Conservation (phyloP, 805 yeast genomes). For the Candida tammaniensis region DNA sequence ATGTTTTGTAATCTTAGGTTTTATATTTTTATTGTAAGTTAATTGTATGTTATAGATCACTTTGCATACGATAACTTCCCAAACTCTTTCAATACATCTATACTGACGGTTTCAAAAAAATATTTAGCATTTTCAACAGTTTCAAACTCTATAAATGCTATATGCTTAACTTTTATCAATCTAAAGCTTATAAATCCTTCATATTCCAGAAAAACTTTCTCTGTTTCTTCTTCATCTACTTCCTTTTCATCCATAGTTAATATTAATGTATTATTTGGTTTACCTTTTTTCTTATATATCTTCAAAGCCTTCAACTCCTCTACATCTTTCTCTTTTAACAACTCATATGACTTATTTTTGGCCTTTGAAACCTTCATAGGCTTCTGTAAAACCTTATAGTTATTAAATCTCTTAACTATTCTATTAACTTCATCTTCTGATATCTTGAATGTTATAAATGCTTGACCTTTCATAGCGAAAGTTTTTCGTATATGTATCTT, state of each 20-base stretch:
- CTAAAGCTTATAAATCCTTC: constrained; percentile 68
- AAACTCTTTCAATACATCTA: neutral
- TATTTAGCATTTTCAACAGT: constrained; percentile 48
- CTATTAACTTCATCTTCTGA: constrained; percentile 45
- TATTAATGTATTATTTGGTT: constrained; percentile 10
- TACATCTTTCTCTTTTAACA: constrained; percentile 19
- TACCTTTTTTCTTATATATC: constrained; percentile 11
- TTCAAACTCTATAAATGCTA: constrained; percentile 81
- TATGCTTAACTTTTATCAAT: constrained; percentile 59
- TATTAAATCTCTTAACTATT: constrained; percentile 35
- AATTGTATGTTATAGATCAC: neutral
- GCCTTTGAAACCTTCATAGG: constrained; percentile 11
- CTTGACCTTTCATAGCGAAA: constrained; percentile 76
- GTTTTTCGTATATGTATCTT: constrained; percentile 49
- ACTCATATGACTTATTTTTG: constrained; percentile 10
- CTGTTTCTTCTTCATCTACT: constrained; percentile 8
- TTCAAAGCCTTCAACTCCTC: constrained; percentile 18
- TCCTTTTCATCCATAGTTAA: constrained; percentile 5
- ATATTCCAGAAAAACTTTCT: constrained; percentile 42
- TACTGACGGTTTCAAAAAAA: constrained; percentile 16
- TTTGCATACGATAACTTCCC: constrained; percentile 7
- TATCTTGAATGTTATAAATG: constrained; percentile 60
- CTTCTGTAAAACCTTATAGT: constrained; percentile 38
- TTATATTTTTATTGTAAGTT: too few relatives aligned
- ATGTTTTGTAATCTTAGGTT: neutral